Evolutionary conservation across 2,329 filamentous ascomycete genomes (phyloP).

Genomic region (Penicillium sclerotigenum): DNA sequence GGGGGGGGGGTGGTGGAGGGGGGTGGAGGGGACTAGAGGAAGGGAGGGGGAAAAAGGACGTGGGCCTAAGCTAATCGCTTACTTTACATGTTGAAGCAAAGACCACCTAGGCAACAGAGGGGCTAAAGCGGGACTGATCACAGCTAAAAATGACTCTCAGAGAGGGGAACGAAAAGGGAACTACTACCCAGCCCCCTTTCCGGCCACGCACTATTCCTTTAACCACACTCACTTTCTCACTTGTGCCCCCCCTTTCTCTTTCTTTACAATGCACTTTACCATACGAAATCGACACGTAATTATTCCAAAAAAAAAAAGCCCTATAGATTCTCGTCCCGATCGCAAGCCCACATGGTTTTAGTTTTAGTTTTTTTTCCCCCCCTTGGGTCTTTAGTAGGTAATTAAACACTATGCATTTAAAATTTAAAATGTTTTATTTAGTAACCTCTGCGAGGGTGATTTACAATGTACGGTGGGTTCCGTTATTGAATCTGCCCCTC

Average conservation of each 20-base stretch:
- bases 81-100: slow-evolving; percentile 16
- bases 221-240: slow-evolving; percentile 11
- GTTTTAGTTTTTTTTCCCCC: not conserved
- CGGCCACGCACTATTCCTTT: slow-evolving; percentile 25
- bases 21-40: no score
- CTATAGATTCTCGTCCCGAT: slow-evolving; percentile 14
- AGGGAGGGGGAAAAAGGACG: slow-evolving; percentile 19
- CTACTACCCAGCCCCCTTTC: slow-evolving; percentile 5
- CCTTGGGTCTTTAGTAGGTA: slow-evolving; percentile 5
- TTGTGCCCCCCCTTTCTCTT: slow-evolving; percentile 6
- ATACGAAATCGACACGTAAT: slow-evolving; percentile 25
- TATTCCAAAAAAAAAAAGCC: slow-evolving; percentile 5
- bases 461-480: not conserved
- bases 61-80: slow-evolving; percentile 24
- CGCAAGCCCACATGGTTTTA: slow-evolving; percentile 13
- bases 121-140: slow-evolving; percentile 20
- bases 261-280: slow-evolving; percentile 6
- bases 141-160: not conserved
- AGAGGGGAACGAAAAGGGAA: not conserved
- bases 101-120: slow-evolving; percentile 7
- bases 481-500: slow-evolving; percentile 8
- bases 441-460: slow-evolving; percentile 4
- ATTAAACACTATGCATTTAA: slow-evolving; percentile 7
- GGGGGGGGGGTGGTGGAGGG: no score
- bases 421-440: not conserved